Percentiles rank a stretch among this genome's conserved stretches.
Conservation (phyloP, 345 rosid species). For the Zanthoxylum bungeanum region DNA sequence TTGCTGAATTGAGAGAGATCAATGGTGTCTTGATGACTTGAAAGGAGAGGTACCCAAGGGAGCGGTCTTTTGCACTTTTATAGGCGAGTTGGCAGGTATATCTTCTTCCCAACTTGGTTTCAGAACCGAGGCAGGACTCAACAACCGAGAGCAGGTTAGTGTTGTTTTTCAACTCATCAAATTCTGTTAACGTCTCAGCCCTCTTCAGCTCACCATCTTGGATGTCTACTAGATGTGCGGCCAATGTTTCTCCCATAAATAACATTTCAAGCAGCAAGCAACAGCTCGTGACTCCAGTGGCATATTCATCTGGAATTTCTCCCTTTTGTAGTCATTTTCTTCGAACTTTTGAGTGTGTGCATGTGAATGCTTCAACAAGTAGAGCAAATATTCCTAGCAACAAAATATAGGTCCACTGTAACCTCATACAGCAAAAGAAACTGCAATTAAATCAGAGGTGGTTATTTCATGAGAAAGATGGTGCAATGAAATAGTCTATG, state of each 20-base stretch:
- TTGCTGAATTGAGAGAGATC: constrained; percentile 18
- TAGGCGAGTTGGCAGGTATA: constrained; percentile 24
- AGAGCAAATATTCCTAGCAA: constrained; percentile 86
- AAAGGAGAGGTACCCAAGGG: constrained; percentile 60
- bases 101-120: constrained; percentile 63
- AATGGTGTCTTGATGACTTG: constrained; percentile 73
- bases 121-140: constrained; percentile 81
- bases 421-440: constrained; percentile 92
- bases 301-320: background rate
- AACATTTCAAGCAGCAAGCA: background rate
- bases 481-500: background rate
- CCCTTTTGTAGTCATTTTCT: background rate
- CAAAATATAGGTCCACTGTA: constrained; percentile 92
- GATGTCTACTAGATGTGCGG: constrained; percentile 77
- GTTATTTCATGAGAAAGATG: background rate
- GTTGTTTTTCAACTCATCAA: constrained; percentile 57
- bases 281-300: background rate
- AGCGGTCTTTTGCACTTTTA: constrained; percentile 44
- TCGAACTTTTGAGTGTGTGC: background rate
- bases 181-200: constrained; percentile 46
- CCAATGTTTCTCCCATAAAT: constrained; percentile 25
- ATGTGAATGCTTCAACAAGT: constrained; percentile 59
- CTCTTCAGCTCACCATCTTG: constrained; percentile 74
- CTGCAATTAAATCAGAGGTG: constrained; percentile 31
- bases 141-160: constrained; percentile 79